Percentiles rank a stretch among this genome's conserved stretches.
Conservation (phyloP, 352 stramenopile species). For the Globisporangium yorkense region DNA sequence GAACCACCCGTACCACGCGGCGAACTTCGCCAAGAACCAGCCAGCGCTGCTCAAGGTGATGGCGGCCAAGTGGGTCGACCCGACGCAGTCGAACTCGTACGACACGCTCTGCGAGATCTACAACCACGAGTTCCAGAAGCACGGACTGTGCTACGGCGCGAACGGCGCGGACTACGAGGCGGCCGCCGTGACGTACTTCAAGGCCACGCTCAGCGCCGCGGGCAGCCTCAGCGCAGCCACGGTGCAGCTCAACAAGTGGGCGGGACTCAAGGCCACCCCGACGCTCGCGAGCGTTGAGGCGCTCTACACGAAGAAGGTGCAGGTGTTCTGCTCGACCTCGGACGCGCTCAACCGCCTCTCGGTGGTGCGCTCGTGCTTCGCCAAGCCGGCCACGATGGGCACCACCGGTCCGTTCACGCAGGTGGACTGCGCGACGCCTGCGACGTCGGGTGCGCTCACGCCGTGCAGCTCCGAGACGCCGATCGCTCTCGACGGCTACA, state of each 20-base stretch:
- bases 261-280: conserved; percentile 6
- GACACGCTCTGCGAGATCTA: conserved; percentile 45
- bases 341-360: conserved; percentile 58
- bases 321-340: conserved; percentile 58
- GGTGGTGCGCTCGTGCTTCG: conserved; percentile 64
- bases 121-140: no score
- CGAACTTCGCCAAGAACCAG: conserved; percentile 38
- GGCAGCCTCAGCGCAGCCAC: conserved; percentile 31
- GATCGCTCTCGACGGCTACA: conserved; percentile 1
- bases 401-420: background rate
- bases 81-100: conserved; percentile 44
- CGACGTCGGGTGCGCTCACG: background rate
- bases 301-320: conserved; percentile 58
- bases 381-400: conserved; percentile 17
- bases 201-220: conserved; percentile 27
- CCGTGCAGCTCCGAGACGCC: background rate
- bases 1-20: conserved; percentile 61
- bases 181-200: conserved; percentile 15
- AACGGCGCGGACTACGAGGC: conserved; percentile 14
- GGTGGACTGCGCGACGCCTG: background rate
- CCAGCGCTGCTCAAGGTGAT: conserved; percentile 43
- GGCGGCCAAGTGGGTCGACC: conserved; percentile 52
- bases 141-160: conserved; percentile 8
- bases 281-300: conserved; percentile 30
- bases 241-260: conserved; percentile 54